These are phyloP conservation scores for Endocarpon pusillum DNA, from an alignment of 495 filamentous ascomycete genomes.

Conservation along the genomic window DNA sequence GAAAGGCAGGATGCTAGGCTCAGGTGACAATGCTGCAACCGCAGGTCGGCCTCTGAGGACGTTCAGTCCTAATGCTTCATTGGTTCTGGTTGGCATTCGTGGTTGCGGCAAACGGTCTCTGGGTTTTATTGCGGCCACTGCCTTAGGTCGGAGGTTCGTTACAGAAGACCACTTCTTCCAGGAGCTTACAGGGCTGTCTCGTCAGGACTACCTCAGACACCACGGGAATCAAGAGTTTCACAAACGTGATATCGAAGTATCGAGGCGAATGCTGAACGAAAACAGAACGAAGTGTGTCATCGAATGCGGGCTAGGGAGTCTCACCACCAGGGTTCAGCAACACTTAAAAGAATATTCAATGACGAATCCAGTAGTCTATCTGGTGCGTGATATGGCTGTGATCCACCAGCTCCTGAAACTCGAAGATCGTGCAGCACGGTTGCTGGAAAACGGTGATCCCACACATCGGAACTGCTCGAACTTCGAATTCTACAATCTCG, in stretches of 20 bases:
- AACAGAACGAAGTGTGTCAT: conserved; percentile 52
- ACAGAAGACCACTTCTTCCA: conserved; percentile 64
- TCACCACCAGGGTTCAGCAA: conserved; percentile 38
- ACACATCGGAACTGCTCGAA: conserved; percentile 52
- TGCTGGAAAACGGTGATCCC: conserved; percentile 35
- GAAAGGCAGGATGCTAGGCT: no score
- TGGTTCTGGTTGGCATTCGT: conserved; percentile 61
- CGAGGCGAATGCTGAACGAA: conserved; percentile 47
- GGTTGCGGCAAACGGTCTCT: conserved; percentile 66
- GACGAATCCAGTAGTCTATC: conserved; percentile 58
- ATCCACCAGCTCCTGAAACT: conserved; percentile 47
- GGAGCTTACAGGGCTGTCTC: conserved; percentile 45
- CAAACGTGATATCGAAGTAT: conserved; percentile 43
- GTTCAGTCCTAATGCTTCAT: conserved; percentile 48
- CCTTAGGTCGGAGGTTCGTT: conserved; percentile 54
- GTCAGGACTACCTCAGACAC: conserved; percentile 42
- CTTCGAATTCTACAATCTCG: conserved; percentile 65
- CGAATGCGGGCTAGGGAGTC: conserved; percentile 46
- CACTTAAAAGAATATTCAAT: conserved; percentile 37
- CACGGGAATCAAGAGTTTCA: conserved; percentile 52
- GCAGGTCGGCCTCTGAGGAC: no score
- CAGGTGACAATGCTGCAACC: no score
- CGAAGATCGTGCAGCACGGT: conserved; percentile 32
- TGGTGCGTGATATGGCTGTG: conserved; percentile 50
- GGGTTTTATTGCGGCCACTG: conserved; percentile 61